Conservation (phyloP, 441 rosid species). For the Monsonia emarginata region DNA sequence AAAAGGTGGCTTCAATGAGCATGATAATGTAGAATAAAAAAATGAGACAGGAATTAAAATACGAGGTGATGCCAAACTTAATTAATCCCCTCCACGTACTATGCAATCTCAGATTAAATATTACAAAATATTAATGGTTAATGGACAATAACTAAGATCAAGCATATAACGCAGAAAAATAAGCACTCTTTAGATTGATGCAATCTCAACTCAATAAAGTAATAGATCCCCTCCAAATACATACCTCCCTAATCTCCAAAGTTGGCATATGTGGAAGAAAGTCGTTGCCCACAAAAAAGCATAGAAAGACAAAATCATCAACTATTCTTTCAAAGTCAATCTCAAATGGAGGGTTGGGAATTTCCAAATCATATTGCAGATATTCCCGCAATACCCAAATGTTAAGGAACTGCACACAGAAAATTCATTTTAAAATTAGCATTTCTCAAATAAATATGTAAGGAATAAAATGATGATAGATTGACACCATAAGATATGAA, state of each 20-base stretch:
- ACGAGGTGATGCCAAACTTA: neutral
- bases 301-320: constrained; percentile 89
- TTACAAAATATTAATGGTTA: neutral
- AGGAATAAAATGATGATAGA: neutral
- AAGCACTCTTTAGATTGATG: neutral
- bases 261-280: constrained; percentile 99
- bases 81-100: neutral
- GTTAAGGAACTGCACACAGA: constrained; percentile 61
- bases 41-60: neutral
- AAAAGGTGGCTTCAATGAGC: constrained; percentile 14
- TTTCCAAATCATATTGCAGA: constrained; percentile 73
- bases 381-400: constrained; percentile 91
- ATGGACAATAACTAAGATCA: neutral
- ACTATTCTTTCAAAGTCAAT: constrained; percentile 76
- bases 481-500: neutral
- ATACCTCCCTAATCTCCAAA: constrained; percentile 90
- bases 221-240: constrained; percentile 10
- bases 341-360: constrained; percentile 65
- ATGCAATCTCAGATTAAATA: neutral
- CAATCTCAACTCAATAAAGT: neutral
- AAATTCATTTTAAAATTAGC: neutral
- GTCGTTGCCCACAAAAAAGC: constrained; percentile 98
- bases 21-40: neutral
- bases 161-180: neutral
- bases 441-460: neutral